phyloP scores from a whole-genome alignment of 2,329 filamentous ascomycete genomes.

The Stagonosporopsis tanaceti region DNA sequence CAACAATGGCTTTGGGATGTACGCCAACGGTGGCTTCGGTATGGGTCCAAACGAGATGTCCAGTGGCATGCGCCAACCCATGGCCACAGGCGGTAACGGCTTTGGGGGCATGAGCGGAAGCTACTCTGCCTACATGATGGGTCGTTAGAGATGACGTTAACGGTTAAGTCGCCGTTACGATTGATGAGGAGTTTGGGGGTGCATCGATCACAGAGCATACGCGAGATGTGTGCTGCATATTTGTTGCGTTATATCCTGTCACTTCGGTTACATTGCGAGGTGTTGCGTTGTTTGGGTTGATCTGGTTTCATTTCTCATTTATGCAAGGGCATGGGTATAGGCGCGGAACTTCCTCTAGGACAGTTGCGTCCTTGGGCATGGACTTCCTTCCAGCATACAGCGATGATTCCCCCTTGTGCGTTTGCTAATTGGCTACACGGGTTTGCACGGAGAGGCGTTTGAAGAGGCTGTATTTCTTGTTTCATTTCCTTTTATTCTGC shows the following conservation, averaged over 20 bases:
- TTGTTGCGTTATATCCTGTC: slow-evolving; percentile 52
- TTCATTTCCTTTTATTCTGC: slow-evolving; percentile 13
- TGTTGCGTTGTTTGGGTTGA: slow-evolving; percentile 47
- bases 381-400: slow-evolving; percentile 54
- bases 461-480: slow-evolving; percentile 26
- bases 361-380: slow-evolving; percentile 45
- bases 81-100: slow-evolving; percentile 44
- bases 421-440: slow-evolving; percentile 44
- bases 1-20: slow-evolving; percentile 46
- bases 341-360: slow-evolving; percentile 47
- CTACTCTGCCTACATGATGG: slow-evolving; percentile 53
- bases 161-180: slow-evolving; percentile 40
- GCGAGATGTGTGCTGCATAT: slow-evolving; percentile 42
- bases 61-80: slow-evolving; percentile 43
- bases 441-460: slow-evolving; percentile 43
- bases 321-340: slow-evolving; percentile 51
- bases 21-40: slow-evolving; percentile 49
- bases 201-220: slow-evolving; percentile 43
- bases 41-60: slow-evolving; percentile 47
- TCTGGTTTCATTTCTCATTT: slow-evolving; percentile 46
- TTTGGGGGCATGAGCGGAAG: slow-evolving; percentile 42
- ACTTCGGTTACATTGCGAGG: slow-evolving; percentile 52
- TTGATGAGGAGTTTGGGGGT: slow-evolving; percentile 48
- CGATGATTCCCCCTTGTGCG: slow-evolving; percentile 55
- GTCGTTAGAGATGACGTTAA: slow-evolving; percentile 37